phyloP scores from a whole-genome alignment of 257 asterid species.

The Ilex asprella region DNA sequence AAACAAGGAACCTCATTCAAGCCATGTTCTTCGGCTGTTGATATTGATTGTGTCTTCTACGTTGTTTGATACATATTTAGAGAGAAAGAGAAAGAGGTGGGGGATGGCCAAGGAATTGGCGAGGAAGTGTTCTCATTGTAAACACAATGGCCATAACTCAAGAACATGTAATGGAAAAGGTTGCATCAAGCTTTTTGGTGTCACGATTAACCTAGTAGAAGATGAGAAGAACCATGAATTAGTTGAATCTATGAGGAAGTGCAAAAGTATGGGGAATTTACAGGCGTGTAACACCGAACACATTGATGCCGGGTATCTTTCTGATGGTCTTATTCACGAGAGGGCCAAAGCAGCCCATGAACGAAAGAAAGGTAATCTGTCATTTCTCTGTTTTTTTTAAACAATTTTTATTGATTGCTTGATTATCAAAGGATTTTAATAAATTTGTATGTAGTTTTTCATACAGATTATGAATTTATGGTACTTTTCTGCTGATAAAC shows the following conservation, averaged over 20 bases:
- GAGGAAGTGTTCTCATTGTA: constrained; percentile 31
- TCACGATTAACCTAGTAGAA: constrained; percentile 24
- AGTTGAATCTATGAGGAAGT: constrained; percentile 21
- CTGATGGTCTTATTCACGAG: constrained; percentile 35
- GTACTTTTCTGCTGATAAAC: no score
- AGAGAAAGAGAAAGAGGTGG: background rate
- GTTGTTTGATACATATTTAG: no score
- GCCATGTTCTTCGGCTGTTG: no score
- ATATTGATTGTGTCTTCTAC: no score
- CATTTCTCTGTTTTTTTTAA: background rate
- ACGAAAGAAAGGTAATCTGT: constrained; percentile 30
- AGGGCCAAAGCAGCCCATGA: constrained; percentile 11
- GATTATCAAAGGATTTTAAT: no score
- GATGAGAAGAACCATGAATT: background rate
- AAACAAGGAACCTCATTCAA: no score
- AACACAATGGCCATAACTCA: constrained; percentile 27
- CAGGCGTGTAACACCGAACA: constrained; percentile 11
- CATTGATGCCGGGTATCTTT: constrained; percentile 26
- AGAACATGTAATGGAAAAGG: constrained; percentile 25
- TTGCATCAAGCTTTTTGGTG: constrained; percentile 50
- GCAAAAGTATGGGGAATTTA: constrained; percentile 40
- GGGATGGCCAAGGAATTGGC: constrained; percentile 22
- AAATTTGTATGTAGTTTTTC: no score
- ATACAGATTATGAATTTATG: no score
- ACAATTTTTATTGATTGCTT: no score